Base-by-base conservation (phyloP, 768 basidiomycete genomes). In the Tricholoma saponaceum region DNA sequence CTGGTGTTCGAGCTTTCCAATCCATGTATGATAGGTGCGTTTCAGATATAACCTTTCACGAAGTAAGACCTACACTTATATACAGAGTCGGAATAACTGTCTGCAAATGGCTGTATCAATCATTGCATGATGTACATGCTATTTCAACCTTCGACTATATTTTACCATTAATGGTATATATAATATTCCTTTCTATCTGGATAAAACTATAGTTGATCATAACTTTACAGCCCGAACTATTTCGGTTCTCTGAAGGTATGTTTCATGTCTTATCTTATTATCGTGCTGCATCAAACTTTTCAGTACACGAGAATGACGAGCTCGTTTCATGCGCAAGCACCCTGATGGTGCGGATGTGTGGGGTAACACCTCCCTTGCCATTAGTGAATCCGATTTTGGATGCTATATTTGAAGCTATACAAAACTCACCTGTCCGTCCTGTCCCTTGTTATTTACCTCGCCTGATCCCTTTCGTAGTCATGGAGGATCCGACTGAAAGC, bases 401-500 rank as follows among this genome's bases (percentile, higher is more conserved):
- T 44, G 80, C 80, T 2, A 86, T 94, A 37, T 90, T 94, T 65
- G 80, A 80, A 1, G 86, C 91, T 10, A 89, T 96, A 60, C 83
- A 84, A 65, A 80, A 76, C 6, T 92, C 91, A 25, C 80, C 87
- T 16, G 92, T 91, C 62, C 64, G 86, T 64, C 23, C 39, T 49
- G 44, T 12, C 14, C 30, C 5, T 46, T 58, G 18, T 10, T 23
- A 30, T 20, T 46, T 51, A 30, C 52, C 37, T 58, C n/a, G 52
- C 62, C 59, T 46, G 50, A 46, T 39, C 51, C 18, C 37, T 18
- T 33, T 23, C 14, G 28, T 59, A 92, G 88, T 94, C 92, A 1
- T 97, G 93, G 92, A 81, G 84, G 65, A 89, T 94, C 16, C 84
- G 93, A 25, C 75, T 95, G 56, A 92, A 94, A 70, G 89, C 90